phyloP scores from a whole-genome alignment of 169 alveolate species.

The Cryptosporidium andersoni region DNA sequence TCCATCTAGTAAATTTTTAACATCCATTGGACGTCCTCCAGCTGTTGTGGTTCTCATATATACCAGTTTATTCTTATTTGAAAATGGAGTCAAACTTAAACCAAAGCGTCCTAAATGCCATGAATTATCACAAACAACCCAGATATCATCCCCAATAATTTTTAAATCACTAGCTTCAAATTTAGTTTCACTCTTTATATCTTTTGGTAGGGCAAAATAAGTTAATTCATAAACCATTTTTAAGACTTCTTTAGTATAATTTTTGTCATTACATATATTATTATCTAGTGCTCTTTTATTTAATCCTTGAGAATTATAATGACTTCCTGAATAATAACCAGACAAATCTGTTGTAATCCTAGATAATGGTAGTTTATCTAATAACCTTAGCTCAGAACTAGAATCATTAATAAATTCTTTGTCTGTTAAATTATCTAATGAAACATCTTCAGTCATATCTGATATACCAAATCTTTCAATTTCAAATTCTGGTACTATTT shows the following conservation, averaged over 20 bases:
- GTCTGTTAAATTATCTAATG: no score
- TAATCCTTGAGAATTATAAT: constrained; percentile 18
- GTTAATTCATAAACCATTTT: constrained; percentile 58
- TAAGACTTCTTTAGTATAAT: constrained; percentile 53
- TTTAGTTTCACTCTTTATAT: constrained; percentile 21
- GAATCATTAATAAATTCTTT: no score
- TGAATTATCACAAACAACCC: constrained; percentile 70
- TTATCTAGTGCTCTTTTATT: constrained; percentile 49
- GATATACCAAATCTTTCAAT: no score
- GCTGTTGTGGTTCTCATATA: constrained; percentile 54
- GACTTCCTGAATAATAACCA: constrained; percentile 24
- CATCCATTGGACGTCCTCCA: constrained; percentile 46
- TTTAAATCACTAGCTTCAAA: constrained; percentile 71
- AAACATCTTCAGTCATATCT: no score
- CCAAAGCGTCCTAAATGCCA: constrained; percentile 68
- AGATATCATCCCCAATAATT: constrained; percentile 50
- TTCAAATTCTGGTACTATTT: no score
- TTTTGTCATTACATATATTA: constrained; percentile 48
- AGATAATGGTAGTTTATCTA: no score
- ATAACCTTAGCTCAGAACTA: no score
- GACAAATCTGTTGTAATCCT: no score
- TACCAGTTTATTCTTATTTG: constrained; percentile 20
- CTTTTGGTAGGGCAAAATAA: constrained; percentile 63
- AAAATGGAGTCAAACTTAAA: constrained; percentile 58
- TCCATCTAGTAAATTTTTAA: constrained; percentile 12